Evolutionary conservation across 805 yeast genomes (phyloP).

Genomic region (Candida yuanshanica): DNA sequence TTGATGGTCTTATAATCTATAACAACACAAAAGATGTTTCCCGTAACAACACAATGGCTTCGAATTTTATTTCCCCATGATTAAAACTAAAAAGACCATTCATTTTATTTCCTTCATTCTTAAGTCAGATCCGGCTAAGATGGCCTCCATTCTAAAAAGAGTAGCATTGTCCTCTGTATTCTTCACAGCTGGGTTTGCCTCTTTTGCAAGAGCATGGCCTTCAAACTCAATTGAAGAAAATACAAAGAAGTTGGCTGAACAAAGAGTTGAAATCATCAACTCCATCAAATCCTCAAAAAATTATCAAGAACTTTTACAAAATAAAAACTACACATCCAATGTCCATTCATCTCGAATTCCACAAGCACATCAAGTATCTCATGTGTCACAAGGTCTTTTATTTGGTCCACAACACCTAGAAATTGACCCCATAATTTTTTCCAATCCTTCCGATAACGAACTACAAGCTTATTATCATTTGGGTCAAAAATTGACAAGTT

Average conservation of each 20-base stretch:
- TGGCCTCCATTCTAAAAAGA: slow-evolving; percentile 12
- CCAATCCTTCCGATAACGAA: slow-evolving; percentile 44
- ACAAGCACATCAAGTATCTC: slow-evolving; percentile 50
- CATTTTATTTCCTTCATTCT: too few relatives aligned
- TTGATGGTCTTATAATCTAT: too few relatives aligned
- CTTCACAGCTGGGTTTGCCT: slow-evolving; percentile 22
- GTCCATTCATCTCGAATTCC: slow-evolving; percentile 46
- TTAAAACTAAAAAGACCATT: too few relatives aligned
- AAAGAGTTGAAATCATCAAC: slow-evolving; percentile 23
- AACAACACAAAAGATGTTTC: too few relatives aligned
- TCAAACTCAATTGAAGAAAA: slow-evolving; percentile 13
- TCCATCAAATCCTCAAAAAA: slow-evolving; percentile 23
- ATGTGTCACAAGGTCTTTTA: slow-evolving; percentile 67
- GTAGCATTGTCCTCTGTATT: slow-evolving; percentile 12
- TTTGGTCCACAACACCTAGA: slow-evolving; percentile 64
- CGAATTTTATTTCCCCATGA: too few relatives aligned
- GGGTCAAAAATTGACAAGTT: slow-evolving; percentile 60
- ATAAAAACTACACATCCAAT: slow-evolving; percentile 22
- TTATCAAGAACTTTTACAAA: slow-evolving; percentile 21
- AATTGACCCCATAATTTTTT: slow-evolving; percentile 69
- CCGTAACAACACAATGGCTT: too few relatives aligned
- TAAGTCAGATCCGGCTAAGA: too few relatives aligned
- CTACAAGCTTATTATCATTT: slow-evolving; percentile 63
- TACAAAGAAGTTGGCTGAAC: slow-evolving; percentile 16
- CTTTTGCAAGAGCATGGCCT: slow-evolving; percentile 24